Conservation (phyloP, 2,329 filamentous ascomycete genomes). For the Fusarium pininemorale region DNA sequence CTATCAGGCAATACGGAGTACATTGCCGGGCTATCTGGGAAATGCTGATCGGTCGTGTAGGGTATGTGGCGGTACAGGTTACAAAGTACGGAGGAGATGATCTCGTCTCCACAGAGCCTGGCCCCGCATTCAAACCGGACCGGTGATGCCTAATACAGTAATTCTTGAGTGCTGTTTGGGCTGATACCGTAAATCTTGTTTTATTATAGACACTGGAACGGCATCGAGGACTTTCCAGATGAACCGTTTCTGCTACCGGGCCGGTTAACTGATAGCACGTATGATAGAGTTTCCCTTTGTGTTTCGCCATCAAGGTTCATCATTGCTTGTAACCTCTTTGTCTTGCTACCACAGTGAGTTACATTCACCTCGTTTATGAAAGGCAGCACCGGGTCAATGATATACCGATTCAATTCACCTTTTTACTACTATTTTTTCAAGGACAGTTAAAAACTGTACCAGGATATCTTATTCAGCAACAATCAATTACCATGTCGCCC, state of each 20-base stretch:
- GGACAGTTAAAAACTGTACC: neutral
- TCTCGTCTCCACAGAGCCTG: no score
- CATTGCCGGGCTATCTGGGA: neutral
- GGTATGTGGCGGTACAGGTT: no score
- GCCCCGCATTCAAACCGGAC: neutral
- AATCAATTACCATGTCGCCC: neutral
- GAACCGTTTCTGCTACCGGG: neutral
- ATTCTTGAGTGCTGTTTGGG: neutral
- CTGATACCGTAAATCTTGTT: neutral
- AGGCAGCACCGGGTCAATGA: accelerated
- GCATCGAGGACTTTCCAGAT: neutral
- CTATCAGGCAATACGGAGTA: no score
- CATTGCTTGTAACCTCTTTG: neutral
- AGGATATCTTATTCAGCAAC: neutral
- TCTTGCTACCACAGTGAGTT: neutral
- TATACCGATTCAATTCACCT: neutral
- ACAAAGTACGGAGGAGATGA: accelerated
- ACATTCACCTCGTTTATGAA: no score
- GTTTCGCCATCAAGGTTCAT: neutral
- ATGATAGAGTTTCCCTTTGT: neutral
- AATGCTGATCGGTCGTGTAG: neutral
- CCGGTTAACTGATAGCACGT: neutral
- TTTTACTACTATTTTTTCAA: neutral
- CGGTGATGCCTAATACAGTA: neutral
- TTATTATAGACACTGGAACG: no score